Conservation (phyloP, 2,329 filamentous ascomycete genomes). For the Cytospora paraplurivora region DNA sequence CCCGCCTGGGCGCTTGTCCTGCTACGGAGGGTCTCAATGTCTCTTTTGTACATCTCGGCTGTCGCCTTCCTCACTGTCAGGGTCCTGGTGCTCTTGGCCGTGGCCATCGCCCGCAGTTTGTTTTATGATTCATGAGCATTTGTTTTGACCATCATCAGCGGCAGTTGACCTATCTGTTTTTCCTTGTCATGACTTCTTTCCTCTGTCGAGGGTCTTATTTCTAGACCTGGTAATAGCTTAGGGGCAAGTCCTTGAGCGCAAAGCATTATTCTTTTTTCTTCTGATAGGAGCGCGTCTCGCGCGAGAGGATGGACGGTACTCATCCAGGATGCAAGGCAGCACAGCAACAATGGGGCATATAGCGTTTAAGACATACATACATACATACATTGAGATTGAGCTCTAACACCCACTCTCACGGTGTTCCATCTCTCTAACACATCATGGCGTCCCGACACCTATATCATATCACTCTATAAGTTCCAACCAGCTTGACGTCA, state of each 20-base stretch:
- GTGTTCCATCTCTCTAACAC: not conserved
- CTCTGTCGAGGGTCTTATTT: not conserved
- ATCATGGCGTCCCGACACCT: not conserved
- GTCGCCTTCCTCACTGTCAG: slow-evolving; percentile 1
- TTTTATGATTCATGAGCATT: slow-evolving; percentile 1
- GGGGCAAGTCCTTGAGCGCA: not conserved
- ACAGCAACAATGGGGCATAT: not conserved
- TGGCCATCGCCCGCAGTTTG: slow-evolving; percentile 1
- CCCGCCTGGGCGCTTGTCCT: not conserved
- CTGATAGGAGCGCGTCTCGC: too few species aligned
- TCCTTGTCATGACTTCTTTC: not conserved
- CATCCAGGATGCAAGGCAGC: not conserved
- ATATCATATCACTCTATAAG: not conserved
- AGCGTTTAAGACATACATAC: not conserved
- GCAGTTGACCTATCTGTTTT: not conserved
- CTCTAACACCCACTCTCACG: too few species aligned
- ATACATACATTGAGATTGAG: not conserved
- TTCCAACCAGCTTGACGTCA: not conserved
- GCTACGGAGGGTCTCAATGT: not conserved
- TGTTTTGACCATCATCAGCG: not conserved
- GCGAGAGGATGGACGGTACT: not conserved
- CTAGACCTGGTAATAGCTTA: not conserved
- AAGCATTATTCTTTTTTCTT: not conserved
- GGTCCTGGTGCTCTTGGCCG: slow-evolving; percentile 4
- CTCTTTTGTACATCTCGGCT: slow-evolving; percentile 5